Evolutionary conservation across 441 rosid species (phyloP).

Genomic region (Metrosideros polymorpha): DNA sequence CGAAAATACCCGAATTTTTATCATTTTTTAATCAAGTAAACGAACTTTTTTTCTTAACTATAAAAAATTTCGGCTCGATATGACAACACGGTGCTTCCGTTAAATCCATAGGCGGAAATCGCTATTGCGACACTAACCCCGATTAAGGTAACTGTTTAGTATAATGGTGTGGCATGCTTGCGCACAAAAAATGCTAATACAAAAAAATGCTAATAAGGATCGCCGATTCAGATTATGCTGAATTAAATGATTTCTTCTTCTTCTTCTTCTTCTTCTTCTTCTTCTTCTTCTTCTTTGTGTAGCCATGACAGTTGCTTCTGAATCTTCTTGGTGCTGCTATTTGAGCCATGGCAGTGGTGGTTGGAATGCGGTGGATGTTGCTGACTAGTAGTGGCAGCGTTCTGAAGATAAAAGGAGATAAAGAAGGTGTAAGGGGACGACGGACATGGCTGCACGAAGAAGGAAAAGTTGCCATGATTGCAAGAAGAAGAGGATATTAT

Average conservation of each 20-base stretch:
- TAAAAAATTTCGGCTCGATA: not conserved
- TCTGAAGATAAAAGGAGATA: not conserved
- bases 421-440: not conserved
- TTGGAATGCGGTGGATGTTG: not conserved
- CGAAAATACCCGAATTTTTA: no score
- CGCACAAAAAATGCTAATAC: not conserved
- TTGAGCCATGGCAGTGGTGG: not conserved
- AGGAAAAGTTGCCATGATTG: not conserved
- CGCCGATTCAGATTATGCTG: no score
- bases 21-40: not conserved
- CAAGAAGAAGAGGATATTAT: not conserved
- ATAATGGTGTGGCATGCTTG: not conserved
- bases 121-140: not conserved
- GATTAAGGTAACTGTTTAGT: not conserved
- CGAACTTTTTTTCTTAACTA: not conserved
- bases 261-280: no score
- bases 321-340: not conserved
- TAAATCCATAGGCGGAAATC: not conserved
- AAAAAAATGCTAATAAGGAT: no score
- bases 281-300: no score
- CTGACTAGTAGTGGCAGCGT: not conserved
- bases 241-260: no score
- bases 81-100: fast-evolving
- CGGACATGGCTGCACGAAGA: not conserved
- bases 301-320: no score